A percentile compares a stretch with the other conserved stretches of the same genome.
These are phyloP conservation scores for Alternaria arborescens DNA, from an alignment of 2,329 filamentous ascomycete genomes.

Conservation along the genomic window DNA sequence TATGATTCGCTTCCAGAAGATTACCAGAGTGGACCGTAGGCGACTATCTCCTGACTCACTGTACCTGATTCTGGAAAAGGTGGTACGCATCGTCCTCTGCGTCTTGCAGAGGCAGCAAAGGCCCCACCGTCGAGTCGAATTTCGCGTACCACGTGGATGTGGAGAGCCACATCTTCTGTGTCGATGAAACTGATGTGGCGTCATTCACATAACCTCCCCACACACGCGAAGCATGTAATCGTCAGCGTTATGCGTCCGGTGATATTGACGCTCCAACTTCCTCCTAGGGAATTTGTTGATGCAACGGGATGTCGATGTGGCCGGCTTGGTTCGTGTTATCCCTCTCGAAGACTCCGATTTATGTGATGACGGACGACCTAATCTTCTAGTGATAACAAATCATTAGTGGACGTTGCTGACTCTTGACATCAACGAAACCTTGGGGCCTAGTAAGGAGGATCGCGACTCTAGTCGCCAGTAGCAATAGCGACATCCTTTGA, in stretches of 20 bases:
- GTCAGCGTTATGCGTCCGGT: not conserved
- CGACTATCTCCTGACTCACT: not conserved
- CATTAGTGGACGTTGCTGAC: conserved; percentile 6
- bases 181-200: conserved; percentile 10
- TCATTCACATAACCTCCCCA: not conserved
- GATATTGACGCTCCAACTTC: not conserved
- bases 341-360: not conserved
- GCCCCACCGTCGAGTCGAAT: not conserved
- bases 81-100: conserved; percentile 1
- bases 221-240: conserved; percentile 5
- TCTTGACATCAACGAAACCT: conserved; percentile 15
- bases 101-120: not conserved
- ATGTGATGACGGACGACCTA: conserved; percentile 1
- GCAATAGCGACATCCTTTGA: not conserved
- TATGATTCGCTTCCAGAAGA: conserved; percentile 14
- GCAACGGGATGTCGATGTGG: not conserved
- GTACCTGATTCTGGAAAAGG: not conserved
- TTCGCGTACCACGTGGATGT: conserved; percentile 21
- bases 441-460: conserved; percentile 12
- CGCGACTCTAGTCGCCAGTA: not conserved
- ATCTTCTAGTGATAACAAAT: not conserved
- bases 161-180: conserved; percentile 5
- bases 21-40: conserved; percentile 12
- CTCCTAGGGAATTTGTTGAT: conserved; percentile 7
- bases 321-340: not conserved